Evolutionary conservation across 495 filamentous ascomycete species (phyloP), one percentile per base, ranked within the genome.

Genomic region (Choiromyces venosus): DNA sequence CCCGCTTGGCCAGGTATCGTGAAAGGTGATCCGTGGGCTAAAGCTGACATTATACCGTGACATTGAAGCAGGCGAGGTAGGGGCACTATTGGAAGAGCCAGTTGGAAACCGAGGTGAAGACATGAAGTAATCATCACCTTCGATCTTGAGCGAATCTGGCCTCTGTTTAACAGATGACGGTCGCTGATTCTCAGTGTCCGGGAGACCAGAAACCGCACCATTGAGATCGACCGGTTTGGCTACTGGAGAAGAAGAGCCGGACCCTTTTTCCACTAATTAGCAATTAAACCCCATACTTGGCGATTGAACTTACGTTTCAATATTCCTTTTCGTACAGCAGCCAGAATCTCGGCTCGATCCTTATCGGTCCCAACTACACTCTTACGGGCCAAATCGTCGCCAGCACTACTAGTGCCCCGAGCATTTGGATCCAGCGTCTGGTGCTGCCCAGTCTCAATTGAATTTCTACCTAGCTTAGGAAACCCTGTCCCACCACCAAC

Each of bases 1-100:
- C 72, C 89, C 90, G 78, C 89, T 92, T 8, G 94, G 92, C 94
- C 95, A 98, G 21, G 92, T 97, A 79, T 99, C 95, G 80, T 97
- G 89, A 81, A 96, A 97, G 72, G 95, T 89, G 68, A 98, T 93
- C 36, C 94, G 89, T 72, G 95, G 94, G 81, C 91, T 97, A 82
- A 97, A 99, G 42, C 88, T 91, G 70, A 97, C 94, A 82, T 89
- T 92, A 73, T 91, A 90, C 73, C 88, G 88, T 46, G 83, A 73
- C 39, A 80, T 73, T 29, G 83, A 82, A n/a, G 87, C 84, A 2
- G 94, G 94, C 21, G 93, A 94, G 56, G 85, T 86, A 9, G 93
- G 93, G 21, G 90, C 87, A 80, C 93, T 93, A 83, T 91, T 92
- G 19, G 85, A 87, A 7, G 85, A 82, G 39, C 92, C 89, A 37